These are phyloP conservation scores for Lachnellula arida DNA, from an alignment of 2,329 filamentous ascomycete genomes.

Conservation along the genomic window DNA sequence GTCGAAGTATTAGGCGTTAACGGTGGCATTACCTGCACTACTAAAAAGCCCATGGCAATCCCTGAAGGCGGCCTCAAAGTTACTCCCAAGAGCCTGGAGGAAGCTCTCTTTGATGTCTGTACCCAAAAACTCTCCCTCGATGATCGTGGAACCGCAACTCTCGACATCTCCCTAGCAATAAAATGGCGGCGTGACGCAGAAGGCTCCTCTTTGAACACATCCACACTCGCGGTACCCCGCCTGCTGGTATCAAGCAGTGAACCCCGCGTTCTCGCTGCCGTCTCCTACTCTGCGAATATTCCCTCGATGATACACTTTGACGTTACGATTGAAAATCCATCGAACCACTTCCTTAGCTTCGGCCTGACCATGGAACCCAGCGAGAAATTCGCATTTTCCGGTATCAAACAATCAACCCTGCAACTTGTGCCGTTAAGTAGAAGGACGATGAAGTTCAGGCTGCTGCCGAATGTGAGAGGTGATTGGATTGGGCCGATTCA, in stretches of 20 bases:
- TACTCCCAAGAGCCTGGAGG: constrained; percentile 62
- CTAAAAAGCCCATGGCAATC: constrained; percentile 36
- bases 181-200: constrained; percentile 62
- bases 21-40: constrained; percentile 57
- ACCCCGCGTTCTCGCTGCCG: constrained; percentile 67
- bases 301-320: constrained; percentile 40
- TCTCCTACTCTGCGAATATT: constrained; percentile 40
- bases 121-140: constrained; percentile 76
- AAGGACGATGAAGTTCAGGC: constrained; percentile 64
- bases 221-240: constrained; percentile 70
- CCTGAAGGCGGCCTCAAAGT: constrained; percentile 45
- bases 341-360: constrained; percentile 91
- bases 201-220: constrained; percentile 47
- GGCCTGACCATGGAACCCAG: constrained; percentile 87
- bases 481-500: constrained; percentile 64
- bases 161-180: constrained; percentile 72
- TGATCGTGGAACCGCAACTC: constrained; percentile 68
- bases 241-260: constrained; percentile 78
- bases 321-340: constrained; percentile 87
- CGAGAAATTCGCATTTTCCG: constrained; percentile 89
- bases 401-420: constrained; percentile 73
- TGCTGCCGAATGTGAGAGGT: constrained; percentile 64
- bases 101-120: constrained; percentile 68
- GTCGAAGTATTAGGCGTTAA: constrained; percentile 57
- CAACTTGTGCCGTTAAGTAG: constrained; percentile 80